Evolutionary conservation across 371 early-diverging fungal species (phyloP).

Genomic region (Zancudomyces culisetae): DNA sequence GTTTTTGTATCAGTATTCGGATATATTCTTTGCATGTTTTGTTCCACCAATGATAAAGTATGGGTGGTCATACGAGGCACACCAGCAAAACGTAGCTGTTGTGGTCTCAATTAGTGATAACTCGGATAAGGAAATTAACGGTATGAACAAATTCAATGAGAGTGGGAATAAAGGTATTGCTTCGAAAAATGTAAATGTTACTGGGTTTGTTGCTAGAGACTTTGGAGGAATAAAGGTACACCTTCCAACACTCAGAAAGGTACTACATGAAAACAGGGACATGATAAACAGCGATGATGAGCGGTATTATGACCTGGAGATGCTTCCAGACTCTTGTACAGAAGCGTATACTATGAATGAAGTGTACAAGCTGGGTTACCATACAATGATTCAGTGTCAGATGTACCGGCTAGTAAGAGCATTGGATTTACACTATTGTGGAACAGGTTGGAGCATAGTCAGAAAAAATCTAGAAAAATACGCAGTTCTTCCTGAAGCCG

Average conservation of each 20-base stretch:
- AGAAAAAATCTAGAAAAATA: constrained; percentile 26
- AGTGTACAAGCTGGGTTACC: constrained; percentile 39
- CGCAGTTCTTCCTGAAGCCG: too few relatives aligned
- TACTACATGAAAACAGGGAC: neutral
- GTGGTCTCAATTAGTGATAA: too few relatives aligned
- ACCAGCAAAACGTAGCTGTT: constrained; percentile 45
- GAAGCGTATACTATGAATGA: constrained; percentile 34
- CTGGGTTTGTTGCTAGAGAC: constrained; percentile 48
- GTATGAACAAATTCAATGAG: too few relatives aligned
- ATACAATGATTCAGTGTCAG: constrained; percentile 46
- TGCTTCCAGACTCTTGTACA: constrained; percentile 35
- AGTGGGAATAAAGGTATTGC: too few relatives aligned
- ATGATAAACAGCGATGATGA: neutral
- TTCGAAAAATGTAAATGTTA: constrained; percentile 29
- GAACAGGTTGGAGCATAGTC: constrained; percentile 42
- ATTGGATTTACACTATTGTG: constrained; percentile 34
- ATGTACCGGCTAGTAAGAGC: constrained; percentile 47
- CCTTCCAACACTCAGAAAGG: constrained; percentile 30
- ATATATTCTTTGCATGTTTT: constrained; percentile 35
- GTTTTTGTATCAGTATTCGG: constrained; percentile 1
- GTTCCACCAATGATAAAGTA: constrained; percentile 39
- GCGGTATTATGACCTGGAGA: constrained; percentile 19
- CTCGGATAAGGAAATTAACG: too few relatives aligned
- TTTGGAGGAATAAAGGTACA: constrained; percentile 55
- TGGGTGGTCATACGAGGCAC: constrained; percentile 54